phyloP scores from a whole-genome alignment of 441 rosid species.

The Pelargonium australe region DNA sequence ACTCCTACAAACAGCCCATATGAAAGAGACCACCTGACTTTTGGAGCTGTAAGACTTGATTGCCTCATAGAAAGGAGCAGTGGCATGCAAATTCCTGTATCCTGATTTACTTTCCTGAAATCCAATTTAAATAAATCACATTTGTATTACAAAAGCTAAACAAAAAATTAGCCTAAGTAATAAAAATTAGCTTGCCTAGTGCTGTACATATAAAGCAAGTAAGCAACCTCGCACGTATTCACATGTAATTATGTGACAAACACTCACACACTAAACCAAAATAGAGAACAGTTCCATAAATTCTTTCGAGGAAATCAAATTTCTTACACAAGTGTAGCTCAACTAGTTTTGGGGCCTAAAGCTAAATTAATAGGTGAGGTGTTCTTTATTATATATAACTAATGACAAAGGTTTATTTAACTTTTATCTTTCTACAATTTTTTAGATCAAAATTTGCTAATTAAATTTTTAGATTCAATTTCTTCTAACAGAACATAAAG shows the following conservation, averaged over 20 bases:
- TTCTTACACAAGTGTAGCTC: neutral
- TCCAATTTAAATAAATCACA: neutral
- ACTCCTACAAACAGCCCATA: slow-evolving; percentile 78
- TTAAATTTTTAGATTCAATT: neutral
- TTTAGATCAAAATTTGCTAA: neutral
- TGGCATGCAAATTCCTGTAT: slow-evolving; percentile 15
- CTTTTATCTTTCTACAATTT: neutral
- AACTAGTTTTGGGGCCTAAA: neutral
- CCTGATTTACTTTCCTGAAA: slow-evolving; percentile 32
- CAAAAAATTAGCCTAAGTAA: neutral
- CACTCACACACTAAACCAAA: neutral
- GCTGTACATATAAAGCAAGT: slow-evolving; percentile 4
- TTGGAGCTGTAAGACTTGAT: slow-evolving; percentile 47
- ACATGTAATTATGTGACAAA: neutral
- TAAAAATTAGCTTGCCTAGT: neutral
- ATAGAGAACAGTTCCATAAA: neutral
- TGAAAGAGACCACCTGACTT: slow-evolving; percentile 66
- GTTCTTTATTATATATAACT: neutral
- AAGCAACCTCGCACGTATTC: neutral
- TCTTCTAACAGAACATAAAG: neutral
- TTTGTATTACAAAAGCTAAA: slow-evolving; percentile 5
- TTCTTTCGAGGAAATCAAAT: neutral
- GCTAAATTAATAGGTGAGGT: neutral
- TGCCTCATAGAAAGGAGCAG: slow-evolving; percentile 28
- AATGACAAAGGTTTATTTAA: neutral